Base-by-base conservation (phyloP, 177 flowering plant species). In the Tripterygium wilfordii region DNA sequence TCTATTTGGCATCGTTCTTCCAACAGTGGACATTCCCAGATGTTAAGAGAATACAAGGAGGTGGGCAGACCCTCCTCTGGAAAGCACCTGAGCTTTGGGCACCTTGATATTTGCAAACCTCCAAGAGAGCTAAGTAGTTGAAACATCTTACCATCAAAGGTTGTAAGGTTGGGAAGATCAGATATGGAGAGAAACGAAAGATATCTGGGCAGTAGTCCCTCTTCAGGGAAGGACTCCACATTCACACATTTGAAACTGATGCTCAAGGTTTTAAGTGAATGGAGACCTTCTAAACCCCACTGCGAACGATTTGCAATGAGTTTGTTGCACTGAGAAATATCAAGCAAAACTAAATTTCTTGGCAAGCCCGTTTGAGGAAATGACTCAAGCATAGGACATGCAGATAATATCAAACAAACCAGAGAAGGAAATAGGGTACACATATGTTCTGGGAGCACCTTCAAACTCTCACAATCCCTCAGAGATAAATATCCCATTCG, bases 301-400 rank as follows among this genome's bases (percentile, higher is more conserved):
- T 40, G 40, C 28, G n/a, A 37, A 17, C n/a, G 42, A 18, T 6
- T 0, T 0, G 13, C 19, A 19, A 21, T 30, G 24, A 59, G 48
- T 13, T 46, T 51, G 15, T 33, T 15, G 20, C 63, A 59, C 22
- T 10, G 2, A 0, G 9, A 0, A 2, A 63, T 42, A 0, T 3
- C 0, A 23, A 63, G 54, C 9, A n/a, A 6, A 5, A n/a, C 10
- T 18, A 63, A 17, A 2, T 22, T 52, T 2, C 41, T 2, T 8
- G 67, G 67, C 45, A 51, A 45, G 12, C 62, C 50, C 13, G 32
- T 32, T 14, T 26, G 29, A 3, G 46, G 56, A 38, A 51, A 58
- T 2, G 31, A 37, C 40, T 36, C 47, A n/a, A 51, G 40, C 9
- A 29, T 17, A 0, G 19, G 47, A 39, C 56, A 52, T 2, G 13